phyloP scores from a whole-genome alignment of 192 early-diverging fungal species.

The Dimargaris xerosporica region DNA sequence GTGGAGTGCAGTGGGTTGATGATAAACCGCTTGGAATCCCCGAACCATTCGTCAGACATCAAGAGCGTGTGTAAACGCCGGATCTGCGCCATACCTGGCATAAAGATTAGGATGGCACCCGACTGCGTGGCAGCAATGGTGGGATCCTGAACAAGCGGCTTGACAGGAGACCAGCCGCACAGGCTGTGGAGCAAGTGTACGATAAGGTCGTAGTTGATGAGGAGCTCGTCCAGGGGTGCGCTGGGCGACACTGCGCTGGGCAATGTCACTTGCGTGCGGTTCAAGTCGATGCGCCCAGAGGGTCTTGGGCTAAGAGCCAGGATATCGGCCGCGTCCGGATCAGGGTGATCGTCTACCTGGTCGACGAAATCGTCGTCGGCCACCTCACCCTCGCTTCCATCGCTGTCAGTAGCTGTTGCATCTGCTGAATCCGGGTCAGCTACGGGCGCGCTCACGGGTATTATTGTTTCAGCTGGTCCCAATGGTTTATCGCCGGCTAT shows the following conservation, averaged over 20 bases:
- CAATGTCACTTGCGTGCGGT: neutral
- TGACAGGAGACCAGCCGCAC: neutral
- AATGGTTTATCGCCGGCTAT: too few relatives aligned
- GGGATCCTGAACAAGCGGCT: too few relatives aligned
- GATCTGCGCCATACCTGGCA: constrained; percentile 52
- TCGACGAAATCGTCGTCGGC: neutral
- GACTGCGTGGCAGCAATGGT: neutral
- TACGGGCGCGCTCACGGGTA: neutral
- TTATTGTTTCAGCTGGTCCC: too few relatives aligned
- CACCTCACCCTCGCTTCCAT: neutral
- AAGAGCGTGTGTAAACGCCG: constrained; percentile 36
- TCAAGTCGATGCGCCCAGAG: neutral
- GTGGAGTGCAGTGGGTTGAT: constrained; percentile 45
- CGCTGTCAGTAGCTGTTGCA: neutral
- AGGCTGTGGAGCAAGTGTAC: neutral
- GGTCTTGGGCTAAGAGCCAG: too few relatives aligned
- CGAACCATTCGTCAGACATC: constrained; percentile 26
- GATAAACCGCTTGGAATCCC: constrained; percentile 29
- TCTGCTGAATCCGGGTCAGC: neutral
- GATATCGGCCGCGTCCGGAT: neutral
- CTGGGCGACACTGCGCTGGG: neutral
- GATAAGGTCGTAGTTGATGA: neutral
- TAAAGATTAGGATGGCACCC: constrained; percentile 63
- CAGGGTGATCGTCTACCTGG: neutral
- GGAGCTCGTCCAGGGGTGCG: neutral